These are phyloP conservation scores for Colletotrichum scovillei DNA, from an alignment of 2,329 filamentous ascomycete genomes.

Conservation along the genomic window DNA sequence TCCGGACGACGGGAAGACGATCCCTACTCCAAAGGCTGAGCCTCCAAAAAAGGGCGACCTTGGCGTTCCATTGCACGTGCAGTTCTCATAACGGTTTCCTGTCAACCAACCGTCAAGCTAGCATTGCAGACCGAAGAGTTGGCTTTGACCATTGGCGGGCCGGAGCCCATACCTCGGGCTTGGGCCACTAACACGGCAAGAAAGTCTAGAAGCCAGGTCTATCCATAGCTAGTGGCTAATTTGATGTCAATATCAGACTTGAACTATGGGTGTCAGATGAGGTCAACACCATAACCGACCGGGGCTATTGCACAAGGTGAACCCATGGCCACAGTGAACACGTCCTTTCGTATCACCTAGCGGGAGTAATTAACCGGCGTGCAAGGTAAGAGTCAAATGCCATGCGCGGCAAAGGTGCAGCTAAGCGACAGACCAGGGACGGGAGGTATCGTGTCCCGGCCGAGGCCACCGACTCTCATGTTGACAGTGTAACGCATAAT, in stretches of 20 bases:
- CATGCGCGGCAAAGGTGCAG: neutral
- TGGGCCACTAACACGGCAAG: neutral
- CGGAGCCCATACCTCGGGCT: neutral
- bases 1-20: neutral
- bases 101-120: neutral
- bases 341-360: neutral
- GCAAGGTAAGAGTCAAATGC: neutral
- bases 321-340: neutral
- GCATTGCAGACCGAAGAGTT: neutral
- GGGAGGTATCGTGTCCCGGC: neutral
- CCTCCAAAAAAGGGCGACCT: neutral
- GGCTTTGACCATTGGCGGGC: neutral
- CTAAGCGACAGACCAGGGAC: neutral
- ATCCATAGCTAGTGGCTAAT: neutral
- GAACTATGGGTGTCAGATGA: neutral
- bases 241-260: neutral
- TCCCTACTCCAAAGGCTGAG: neutral
- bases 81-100: neutral
- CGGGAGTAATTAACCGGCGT: neutral
- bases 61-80: neutral
- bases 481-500: neutral
- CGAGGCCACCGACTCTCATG: neutral
- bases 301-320: neutral
- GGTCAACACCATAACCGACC: neutral
- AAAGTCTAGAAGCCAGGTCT: too few species aligned